Base-by-base conservation (phyloP, 1,139 yeast genomes). In the Blastobotrys elegans region DNA sequence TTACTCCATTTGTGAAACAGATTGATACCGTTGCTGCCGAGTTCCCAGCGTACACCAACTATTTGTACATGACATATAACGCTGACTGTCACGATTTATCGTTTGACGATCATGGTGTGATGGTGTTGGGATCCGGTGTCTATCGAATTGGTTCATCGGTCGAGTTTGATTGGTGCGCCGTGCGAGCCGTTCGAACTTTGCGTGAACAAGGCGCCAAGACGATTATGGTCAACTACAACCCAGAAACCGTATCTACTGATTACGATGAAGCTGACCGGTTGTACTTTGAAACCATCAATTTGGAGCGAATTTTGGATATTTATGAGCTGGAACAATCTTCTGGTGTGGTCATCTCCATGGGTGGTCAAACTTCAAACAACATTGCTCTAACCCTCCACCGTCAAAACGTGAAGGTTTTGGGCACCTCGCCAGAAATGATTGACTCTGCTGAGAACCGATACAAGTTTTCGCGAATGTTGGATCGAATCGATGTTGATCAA, bases 11-110 rank as follows among this genome's bases (percentile, higher is more conserved):
- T 66, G 97, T 90, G 57, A 92, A 92, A 71, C 96, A 90, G 72
- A 92, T 92, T 62, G 98, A 92, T 74, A 92, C 98, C 32, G 96
- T 92, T 60, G 98, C 98, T 49, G 98, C 98, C 47, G 98, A 92
- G 70, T 92, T 92, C 82, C 98, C 98, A 48, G 97, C 97, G 44
- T 80, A 71, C 73, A 92, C 98, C 64, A 92, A 92, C 74, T 92
- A 92, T 71, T 77, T 92, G 68, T 92, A 92, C 74, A 79, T 89
- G 69, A 92, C 98, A 40, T 92, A 92, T 75, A 92, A 89, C 66
- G 98, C 97, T 51, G 89, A 86, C 61, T 74, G 87, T 48, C 86
- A 86, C 55, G 98, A 92, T 69, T 82, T 92, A 54, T 65, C 75
- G 29, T 92, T 92, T 62, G 80, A 86, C 54, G 95, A 87, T 57